Evolutionary conservation across 176 grass and related monocot genomes (phyloP).

Genomic region (Cenchrus americanus): DNA sequence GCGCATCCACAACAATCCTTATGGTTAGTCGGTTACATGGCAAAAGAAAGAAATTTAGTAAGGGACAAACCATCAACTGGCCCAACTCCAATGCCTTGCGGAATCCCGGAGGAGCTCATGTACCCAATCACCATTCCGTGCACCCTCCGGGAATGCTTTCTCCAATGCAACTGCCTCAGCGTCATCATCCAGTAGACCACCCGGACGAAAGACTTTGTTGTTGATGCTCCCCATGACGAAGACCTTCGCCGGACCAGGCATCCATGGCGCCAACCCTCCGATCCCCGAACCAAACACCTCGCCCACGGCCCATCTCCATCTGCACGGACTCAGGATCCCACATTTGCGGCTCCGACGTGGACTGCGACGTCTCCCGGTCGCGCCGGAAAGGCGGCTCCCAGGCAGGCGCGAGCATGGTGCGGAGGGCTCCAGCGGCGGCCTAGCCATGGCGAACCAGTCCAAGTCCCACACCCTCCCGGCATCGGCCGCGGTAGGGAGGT

Average conservation of each 20-base stretch:
- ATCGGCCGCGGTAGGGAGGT: constrained; percentile 64
- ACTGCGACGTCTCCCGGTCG: neutral
- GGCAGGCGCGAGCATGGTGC: constrained; percentile 58
- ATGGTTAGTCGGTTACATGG: neutral
- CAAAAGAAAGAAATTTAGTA: constrained; percentile 3
- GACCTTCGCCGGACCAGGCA: constrained; percentile 81
- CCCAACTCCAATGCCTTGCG: constrained; percentile 78
- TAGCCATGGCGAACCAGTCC: constrained; percentile 77
- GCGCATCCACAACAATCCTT: neutral
- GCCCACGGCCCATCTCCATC: constrained; percentile 68
- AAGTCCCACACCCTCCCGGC: constrained; percentile 73
- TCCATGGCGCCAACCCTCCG: constrained; percentile 53
- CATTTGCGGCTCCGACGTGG: constrained; percentile 15
- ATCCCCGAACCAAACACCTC: constrained; percentile 67
- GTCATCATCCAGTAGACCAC: constrained; percentile 53
- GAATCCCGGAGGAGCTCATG: constrained; percentile 75
- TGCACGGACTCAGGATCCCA: constrained; percentile 80
- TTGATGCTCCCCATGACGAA: constrained; percentile 89
- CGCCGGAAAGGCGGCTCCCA: constrained; percentile 86
- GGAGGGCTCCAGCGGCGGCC: constrained; percentile 69
- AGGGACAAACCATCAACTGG: constrained; percentile 67
- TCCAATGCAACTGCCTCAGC: constrained; percentile 25
- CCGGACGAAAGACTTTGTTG: constrained; percentile 74
- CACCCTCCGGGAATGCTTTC: constrained; percentile 54
- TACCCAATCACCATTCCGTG: constrained; percentile 71